Base-by-base conservation (phyloP, 176 grass and related monocot genomes). In the Otatea glauca region DNA sequence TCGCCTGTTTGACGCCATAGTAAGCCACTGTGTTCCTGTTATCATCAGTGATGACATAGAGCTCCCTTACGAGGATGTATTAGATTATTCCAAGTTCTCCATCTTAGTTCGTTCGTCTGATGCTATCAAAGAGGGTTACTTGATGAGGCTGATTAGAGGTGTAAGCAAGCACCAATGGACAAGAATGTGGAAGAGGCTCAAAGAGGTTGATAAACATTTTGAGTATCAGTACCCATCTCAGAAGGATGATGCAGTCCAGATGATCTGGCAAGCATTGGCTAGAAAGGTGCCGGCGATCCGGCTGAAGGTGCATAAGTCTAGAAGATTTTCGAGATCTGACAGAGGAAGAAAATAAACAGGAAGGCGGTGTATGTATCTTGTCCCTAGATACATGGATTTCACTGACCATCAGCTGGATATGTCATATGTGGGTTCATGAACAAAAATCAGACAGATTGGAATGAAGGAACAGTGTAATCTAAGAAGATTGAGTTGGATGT, bases 31-130 rank as follows among this genome's bases (percentile, higher is more conserved):
- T 53, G 86, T 97, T 29, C 94, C 94, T 27, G 86, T 94, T 68
- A 90, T 94, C 66, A 94, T 97, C 58, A 94, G 92, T 34, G 92
- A 97, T 0, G 85, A 97, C 68, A 97, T 97, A 14, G 94, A 97
- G 81, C 92, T 94, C 71, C 92, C 94, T 14, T 97, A 92, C 0
- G 94, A 97, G 69, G 92, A 97, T 39, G 81, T 85, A 44, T 67
- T 97, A 12, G 88, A 97, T 32, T 97, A 94, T 72, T 94, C 94
- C 21, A 85, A 94, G 58, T 94, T 97, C 53, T 97, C 92, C 74
- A 74, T 97, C 64, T 94, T 97, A 81, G 90, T 97, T 13, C 88
- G 83, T 20, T 87, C 94, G 0, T 90, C 86, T 5, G 92, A 97
- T 85, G 90, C 92, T 24, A 60, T 92, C 13, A 94, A 92, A 70